Evolutionary conservation across 2,329 filamentous ascomycete genomes (phyloP), one percentile per base, ranked within the genome.

Genomic region (Botrytis porri): DNA sequence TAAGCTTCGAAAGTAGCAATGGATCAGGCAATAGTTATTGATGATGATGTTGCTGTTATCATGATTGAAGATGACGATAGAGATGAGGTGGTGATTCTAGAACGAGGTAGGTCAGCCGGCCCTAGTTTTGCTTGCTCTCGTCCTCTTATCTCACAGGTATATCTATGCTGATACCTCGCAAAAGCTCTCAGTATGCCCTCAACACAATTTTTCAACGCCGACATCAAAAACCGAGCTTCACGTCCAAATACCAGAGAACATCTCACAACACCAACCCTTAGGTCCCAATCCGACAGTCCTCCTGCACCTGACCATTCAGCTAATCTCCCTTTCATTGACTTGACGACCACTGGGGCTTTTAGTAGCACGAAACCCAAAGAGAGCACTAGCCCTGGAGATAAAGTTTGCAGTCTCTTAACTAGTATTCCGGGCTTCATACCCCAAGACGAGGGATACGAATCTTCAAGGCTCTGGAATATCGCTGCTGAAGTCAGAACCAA

Each of bases 11-110:
- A 57, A 41, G 12, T 1, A 0, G 35, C 48, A 57, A 69, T 69
- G 65, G 35, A 43, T 25, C 35, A 66, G n/a, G 70, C 61, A 41
- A 66, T 66, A 35, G 18, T 43, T 4, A 66, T 71, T 57, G 45
- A 71, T 12, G 70, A 59, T 6, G 59, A 64, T 63, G 45, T 37
- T 57, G 61, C 35, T 60, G 22, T 35, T 45, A 10, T 37, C 22
- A 45, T 43, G 14, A 45, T 70, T 37, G 22, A 62, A 62, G 29
- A 62, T 45, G 51, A 62, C 16, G 51, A 69, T 22, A 62, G 20
- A 45, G 54, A 70, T n/a, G 54, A 62, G 22, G 39, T 70, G 20
- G 54, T 43, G 60, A 22, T 70, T 70, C 67, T 62, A 45, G 67
- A 70, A 43, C 51, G 54, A 59, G 65, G 65, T 69, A 57, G 48